Conservation (phyloP, 2,329 filamentous ascomycete genomes). For the Colletotrichum chrysophilum region DNA sequence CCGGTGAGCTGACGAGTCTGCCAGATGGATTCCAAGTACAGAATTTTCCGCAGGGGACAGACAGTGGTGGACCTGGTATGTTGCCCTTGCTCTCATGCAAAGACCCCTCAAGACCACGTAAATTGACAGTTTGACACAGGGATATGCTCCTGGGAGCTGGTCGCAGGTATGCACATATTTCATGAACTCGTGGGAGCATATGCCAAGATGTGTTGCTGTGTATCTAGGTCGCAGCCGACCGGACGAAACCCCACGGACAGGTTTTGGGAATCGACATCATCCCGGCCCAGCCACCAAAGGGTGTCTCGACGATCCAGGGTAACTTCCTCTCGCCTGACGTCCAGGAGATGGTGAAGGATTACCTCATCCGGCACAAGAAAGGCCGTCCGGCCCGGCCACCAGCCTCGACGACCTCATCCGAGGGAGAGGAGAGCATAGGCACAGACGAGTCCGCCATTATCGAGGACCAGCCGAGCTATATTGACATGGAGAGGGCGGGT, state of each 20-base stretch:
- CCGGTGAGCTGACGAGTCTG: neutral
- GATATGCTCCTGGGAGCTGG: constrained; percentile 79
- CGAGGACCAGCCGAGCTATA: constrained; percentile 60
- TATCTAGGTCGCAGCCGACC: constrained; percentile 76
- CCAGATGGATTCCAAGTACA: constrained; percentile 83
- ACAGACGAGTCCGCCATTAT: constrained; percentile 29
- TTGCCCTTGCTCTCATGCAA: neutral
- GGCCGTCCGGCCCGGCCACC: constrained; percentile 45
- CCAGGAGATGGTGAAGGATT: constrained; percentile 77
- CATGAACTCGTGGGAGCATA: neutral
- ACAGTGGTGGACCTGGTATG: constrained; percentile 88
- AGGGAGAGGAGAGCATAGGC: constrained; percentile 18
- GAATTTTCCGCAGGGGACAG: constrained; percentile 78
- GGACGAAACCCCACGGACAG: constrained; percentile 76
- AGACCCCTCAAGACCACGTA: neutral
- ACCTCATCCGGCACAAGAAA: constrained; percentile 68
- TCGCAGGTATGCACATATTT: constrained; percentile 57
- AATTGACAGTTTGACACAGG: constrained; percentile 47
- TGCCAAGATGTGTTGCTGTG: neutral
- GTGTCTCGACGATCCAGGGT: constrained; percentile 94
- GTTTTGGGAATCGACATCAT: constrained; percentile 95
- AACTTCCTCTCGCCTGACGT: constrained; percentile 82
- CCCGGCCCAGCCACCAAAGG: constrained; percentile 86
- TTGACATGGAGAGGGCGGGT: constrained; percentile 65
- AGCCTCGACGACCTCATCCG: neutral